Percentiles rank a stretch among this genome's conserved stretches.
Evolutionary conservation across 75 land plant species (phyloP).

Genomic region (Pinus taeda): DNA sequence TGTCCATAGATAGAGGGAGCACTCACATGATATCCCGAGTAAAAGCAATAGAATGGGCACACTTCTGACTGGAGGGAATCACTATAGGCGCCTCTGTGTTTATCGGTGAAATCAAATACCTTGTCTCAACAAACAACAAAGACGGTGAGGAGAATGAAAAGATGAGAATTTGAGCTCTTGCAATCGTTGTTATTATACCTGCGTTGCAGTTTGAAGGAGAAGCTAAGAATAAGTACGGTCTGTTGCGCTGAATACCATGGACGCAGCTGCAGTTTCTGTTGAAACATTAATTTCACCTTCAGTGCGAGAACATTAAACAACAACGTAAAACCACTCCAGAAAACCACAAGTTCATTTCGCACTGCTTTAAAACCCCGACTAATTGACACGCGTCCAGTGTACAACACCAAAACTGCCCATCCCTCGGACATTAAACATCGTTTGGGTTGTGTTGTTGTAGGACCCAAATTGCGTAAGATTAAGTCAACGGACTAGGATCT

Average conservation of each 20-base stretch:
- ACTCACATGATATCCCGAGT: constrained; percentile 41
- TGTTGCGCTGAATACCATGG: constrained; percentile 14
- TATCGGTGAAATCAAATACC: constrained; percentile 24
- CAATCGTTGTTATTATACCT: neutral
- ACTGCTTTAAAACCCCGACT: no score
- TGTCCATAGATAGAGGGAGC: neutral
- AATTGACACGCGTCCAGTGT: no score
- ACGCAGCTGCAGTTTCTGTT: constrained; percentile 38
- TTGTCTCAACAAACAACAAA: neutral
- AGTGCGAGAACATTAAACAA: no score
- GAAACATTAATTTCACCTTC: constrained; percentile 42
- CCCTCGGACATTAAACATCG: no score
- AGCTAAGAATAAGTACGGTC: constrained; percentile 17
- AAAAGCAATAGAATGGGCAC: constrained; percentile 50
- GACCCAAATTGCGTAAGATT: no score
- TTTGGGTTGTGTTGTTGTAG: no score
- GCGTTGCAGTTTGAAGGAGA: constrained; percentile 18
- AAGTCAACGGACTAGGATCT: no score
- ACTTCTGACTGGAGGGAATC: constrained; percentile 27
- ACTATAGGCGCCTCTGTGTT: constrained; percentile 41
- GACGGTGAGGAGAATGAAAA: neutral
- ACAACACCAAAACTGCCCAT: no score
- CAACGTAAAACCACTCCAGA: no score
- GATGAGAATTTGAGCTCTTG: neutral
- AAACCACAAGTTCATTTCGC: no score